phyloP scores from a whole-genome alignment of 2,329 filamentous ascomycete genomes.

The Pseudocercospora fijiensis region DNA sequence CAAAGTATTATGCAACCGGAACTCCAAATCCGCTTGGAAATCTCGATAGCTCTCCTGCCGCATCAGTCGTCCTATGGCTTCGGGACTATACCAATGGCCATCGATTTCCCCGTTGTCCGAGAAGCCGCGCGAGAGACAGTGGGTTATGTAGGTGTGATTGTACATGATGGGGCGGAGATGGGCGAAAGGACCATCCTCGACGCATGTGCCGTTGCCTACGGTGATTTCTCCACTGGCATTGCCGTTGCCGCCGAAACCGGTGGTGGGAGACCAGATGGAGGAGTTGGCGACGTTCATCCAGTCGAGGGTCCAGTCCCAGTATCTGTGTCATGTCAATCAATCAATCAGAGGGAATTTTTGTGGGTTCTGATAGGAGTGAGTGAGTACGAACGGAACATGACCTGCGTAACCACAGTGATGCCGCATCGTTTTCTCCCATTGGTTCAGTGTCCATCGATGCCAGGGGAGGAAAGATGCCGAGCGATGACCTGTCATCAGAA shows the following conservation, averaged over 20 bases:
- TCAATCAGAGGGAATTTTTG: too few species aligned
- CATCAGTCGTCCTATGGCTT: constrained; percentile 23
- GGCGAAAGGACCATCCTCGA: constrained; percentile 33
- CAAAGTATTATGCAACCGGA: constrained; percentile 28
- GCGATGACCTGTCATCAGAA: too few species aligned
- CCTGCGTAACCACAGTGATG: too few species aligned
- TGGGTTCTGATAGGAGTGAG: too few species aligned
- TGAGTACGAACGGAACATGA: too few species aligned
- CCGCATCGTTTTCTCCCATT: too few species aligned
- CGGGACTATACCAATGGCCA: constrained; percentile 23
- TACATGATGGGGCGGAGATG: constrained; percentile 15
- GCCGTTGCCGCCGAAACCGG: constrained; percentile 28
- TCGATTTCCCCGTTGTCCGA: constrained; percentile 21
- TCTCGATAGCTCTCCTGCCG: constrained; percentile 17
- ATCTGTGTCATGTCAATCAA: too few species aligned
- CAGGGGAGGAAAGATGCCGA: too few species aligned
- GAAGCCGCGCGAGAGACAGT: constrained; percentile 32
- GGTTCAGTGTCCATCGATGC: too few species aligned
- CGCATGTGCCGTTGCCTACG: constrained; percentile 25
- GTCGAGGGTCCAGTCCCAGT: constrained; percentile 35
- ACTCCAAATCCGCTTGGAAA: constrained; percentile 27
- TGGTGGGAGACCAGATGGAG: constrained; percentile 18
- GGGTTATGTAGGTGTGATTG: constrained; percentile 19
- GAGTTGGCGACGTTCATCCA: constrained; percentile 14
- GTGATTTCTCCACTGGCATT: constrained; percentile 16